These are phyloP conservation scores for Wickerhamomyces strasburgensis DNA, from an alignment of 805 yeast species.

Conservation along the genomic window DNA sequence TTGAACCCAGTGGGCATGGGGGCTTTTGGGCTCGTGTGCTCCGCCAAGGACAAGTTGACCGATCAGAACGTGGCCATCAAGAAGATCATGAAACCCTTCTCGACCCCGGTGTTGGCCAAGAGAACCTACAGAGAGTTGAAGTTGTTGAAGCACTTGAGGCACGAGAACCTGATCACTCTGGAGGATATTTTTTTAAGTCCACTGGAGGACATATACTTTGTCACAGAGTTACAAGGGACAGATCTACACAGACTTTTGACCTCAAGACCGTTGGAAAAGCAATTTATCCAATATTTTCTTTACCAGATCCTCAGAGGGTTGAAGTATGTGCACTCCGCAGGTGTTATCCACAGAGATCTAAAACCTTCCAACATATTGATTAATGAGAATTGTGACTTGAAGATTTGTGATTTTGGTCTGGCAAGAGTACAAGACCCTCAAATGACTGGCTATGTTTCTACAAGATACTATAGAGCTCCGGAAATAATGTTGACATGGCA, in stretches of 20 bases:
- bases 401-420: slow-evolving; percentile 90
- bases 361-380: slow-evolving; percentile 82
- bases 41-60: slow-evolving; percentile 88
- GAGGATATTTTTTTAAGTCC: slow-evolving; percentile 95
- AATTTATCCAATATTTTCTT: slow-evolving; percentile 92
- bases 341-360: slow-evolving; percentile 85
- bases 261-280: slow-evolving; percentile 90
- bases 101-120: slow-evolving; percentile 91
- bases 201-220: slow-evolving; percentile 91
- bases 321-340: slow-evolving; percentile 88
- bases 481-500: slow-evolving; percentile 99
- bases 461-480: slow-evolving; percentile 95
- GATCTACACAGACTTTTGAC: slow-evolving; percentile 89
- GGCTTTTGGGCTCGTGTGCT: slow-evolving; percentile 96
- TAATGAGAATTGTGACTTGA: slow-evolving; percentile 86
- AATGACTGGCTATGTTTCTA: slow-evolving; percentile 97
- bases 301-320: slow-evolving; percentile 90
- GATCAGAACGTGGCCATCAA: slow-evolving; percentile 94
- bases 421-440: slow-evolving; percentile 98
- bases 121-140: slow-evolving; percentile 95
- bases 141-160: slow-evolving; percentile 85
- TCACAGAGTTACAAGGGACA: slow-evolving; percentile 95
- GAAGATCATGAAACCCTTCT: slow-evolving; percentile 95
- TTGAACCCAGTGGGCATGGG: slow-evolving; percentile 99
- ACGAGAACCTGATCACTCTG: slow-evolving; percentile 88